Evolutionary conservation across 78 protist species (phyloP).

Genomic region (Goniomonas avonlea): DNA sequence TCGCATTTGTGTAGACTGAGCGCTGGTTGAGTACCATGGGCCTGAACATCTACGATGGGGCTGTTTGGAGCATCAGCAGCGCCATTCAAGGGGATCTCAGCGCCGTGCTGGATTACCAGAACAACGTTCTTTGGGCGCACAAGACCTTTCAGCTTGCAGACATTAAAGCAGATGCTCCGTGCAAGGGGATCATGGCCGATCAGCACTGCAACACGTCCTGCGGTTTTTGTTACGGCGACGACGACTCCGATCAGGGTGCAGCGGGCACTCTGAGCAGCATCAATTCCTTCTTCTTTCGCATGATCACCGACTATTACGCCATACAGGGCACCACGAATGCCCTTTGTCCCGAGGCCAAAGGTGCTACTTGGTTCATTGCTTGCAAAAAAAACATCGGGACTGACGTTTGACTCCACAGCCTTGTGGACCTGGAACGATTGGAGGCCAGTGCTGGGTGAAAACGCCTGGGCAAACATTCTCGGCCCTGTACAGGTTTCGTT

Average conservation of each 20-base stretch:
- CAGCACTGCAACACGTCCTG: background rate
- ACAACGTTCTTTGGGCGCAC: background rate
- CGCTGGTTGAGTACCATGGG: background rate
- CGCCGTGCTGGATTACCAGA: background rate
- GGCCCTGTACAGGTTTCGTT: background rate
- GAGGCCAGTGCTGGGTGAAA: constrained; percentile 24
- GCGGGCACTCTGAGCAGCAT: background rate
- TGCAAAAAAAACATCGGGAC: too few species aligned
- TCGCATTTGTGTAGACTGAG: too few species aligned
- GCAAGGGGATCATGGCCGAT: background rate
- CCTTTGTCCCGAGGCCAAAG: constrained; percentile 15
- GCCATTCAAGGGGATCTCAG: background rate
- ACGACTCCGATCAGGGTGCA: too few species aligned
- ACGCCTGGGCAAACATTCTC: constrained; percentile 23
- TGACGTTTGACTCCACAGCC: too few species aligned
- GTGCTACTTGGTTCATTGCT: too few species aligned
- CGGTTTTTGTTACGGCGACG: constrained; percentile 31
- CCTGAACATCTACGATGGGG: constrained; percentile 15
- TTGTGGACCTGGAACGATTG: constrained; percentile 31
- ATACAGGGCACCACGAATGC: constrained; percentile 4
- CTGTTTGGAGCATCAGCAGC: background rate
- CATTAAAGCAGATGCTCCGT: background rate
- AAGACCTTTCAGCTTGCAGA: background rate
- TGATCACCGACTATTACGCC: constrained; percentile 8
- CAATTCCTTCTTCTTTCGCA: constrained; percentile 1